phyloP scores from a whole-genome alignment of 805 yeast genomes.

The Hemisphaericaspora nanyangensis region DNA sequence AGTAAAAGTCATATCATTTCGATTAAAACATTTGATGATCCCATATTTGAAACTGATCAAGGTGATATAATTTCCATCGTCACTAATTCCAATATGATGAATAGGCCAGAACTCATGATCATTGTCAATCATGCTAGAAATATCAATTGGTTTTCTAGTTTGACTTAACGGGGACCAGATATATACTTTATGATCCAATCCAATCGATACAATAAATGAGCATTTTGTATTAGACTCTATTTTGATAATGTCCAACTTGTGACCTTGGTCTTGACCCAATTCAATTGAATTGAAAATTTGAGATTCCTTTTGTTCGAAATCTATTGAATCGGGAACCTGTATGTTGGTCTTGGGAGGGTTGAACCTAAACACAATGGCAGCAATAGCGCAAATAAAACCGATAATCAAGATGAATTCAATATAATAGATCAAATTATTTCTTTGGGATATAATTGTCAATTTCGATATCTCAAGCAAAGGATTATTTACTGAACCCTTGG shows the following conservation, averaged over 20 bases:
- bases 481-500: slow-evolving; percentile 6
- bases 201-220: slow-evolving; percentile 66
- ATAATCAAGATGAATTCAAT: slow-evolving; percentile 54
- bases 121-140: slow-evolving; percentile 26
- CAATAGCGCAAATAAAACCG: slow-evolving; percentile 46
- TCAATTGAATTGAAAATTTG: slow-evolving; percentile 28
- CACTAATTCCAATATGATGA: slow-evolving; percentile 51
- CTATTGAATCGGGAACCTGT: neutral
- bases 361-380: slow-evolving; percentile 16
- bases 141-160: slow-evolving; percentile 18
- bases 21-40: slow-evolving; percentile 56
- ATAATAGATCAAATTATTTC: slow-evolving; percentile 48
- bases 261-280: slow-evolving; percentile 34
- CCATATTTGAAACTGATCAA: slow-evolving; percentile 50
- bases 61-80: slow-evolving; percentile 56
- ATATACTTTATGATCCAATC: slow-evolving; percentile 66
- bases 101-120: slow-evolving; percentile 56
- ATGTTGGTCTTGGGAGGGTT: slow-evolving; percentile 10
- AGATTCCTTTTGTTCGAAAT: neutral
- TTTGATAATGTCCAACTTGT: slow-evolving; percentile 58
- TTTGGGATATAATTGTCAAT: slow-evolving; percentile 14
- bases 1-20: slow-evolving; percentile 40
- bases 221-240: slow-evolving; percentile 55
- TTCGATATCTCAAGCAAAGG: slow-evolving; percentile 1
- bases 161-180: slow-evolving; percentile 66